A percentile compares a stretch with the other conserved stretches of the same genome.
Evolutionary conservation across 768 basidiomycete species (phyloP).

Genomic region (Tubosaeta sp.): DNA sequence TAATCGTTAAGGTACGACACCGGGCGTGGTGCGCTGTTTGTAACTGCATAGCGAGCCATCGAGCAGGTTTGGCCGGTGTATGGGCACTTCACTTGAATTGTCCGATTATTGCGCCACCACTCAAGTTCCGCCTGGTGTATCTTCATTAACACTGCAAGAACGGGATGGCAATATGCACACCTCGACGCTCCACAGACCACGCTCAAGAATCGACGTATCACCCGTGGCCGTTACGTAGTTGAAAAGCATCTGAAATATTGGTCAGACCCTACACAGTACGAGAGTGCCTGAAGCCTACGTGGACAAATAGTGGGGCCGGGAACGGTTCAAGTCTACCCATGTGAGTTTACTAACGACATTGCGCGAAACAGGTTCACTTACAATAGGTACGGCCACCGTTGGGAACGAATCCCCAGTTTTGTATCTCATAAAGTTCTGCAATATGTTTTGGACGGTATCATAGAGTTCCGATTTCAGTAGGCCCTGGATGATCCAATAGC

Average conservation of each 20-base stretch:
- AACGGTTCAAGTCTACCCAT: slow-evolving; percentile 70
- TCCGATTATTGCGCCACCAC: slow-evolving; percentile 82
- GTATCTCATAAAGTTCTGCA: slow-evolving; percentile 93
- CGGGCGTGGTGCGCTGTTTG: slow-evolving; percentile 82
- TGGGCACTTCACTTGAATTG: slow-evolving; percentile 61
- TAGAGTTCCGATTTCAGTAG: slow-evolving; percentile 75
- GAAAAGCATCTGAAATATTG: slow-evolving; percentile 64
- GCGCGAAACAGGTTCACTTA: slow-evolving; percentile 20
- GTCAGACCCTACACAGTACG: background rate
- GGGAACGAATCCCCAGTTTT: slow-evolving; percentile 83
- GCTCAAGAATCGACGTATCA: slow-evolving; percentile 68
- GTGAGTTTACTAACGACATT: background rate
- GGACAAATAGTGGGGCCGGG: slow-evolving; percentile 92
- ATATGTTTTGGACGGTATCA: slow-evolving; percentile 64
- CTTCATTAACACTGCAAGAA: background rate
- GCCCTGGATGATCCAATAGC: slow-evolving; percentile 87
- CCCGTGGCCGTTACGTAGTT: slow-evolving; percentile 72
- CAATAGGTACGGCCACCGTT: slow-evolving; percentile 94
- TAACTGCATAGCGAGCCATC: slow-evolving; percentile 72
- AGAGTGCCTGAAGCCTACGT: slow-evolving; percentile 37
- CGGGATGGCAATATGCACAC: slow-evolving; percentile 30
- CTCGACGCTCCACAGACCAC: slow-evolving; percentile 84
- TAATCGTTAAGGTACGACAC: slow-evolving; percentile 85
- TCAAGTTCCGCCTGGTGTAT: slow-evolving; percentile 60
- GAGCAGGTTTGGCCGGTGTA: slow-evolving; percentile 62